A percentile compares a stretch with the other conserved stretches of the same genome.
These are phyloP conservation scores for Neoscytalidium dimidiatum DNA, from an alignment of 2,329 filamentous ascomycete species.

Conservation along the genomic window DNA sequence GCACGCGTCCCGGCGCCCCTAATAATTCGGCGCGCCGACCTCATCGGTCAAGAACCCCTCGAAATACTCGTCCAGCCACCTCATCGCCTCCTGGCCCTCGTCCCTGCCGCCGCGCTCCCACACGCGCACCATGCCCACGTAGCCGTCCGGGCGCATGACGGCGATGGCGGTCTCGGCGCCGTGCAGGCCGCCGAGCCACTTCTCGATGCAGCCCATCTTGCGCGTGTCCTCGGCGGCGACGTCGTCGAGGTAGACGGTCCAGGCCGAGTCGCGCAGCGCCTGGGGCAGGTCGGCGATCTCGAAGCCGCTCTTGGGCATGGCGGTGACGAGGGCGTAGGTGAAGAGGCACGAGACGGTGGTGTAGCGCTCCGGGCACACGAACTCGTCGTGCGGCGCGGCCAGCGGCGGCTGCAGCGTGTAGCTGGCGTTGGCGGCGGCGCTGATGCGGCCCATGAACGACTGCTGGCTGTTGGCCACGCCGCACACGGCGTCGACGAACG, in stretches of 20 bases:
- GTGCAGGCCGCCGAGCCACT: slow-evolving; percentile 66
- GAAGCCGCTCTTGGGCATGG: slow-evolving; percentile 62
- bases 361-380: slow-evolving; percentile 68
- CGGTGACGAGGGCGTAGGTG: slow-evolving; percentile 66
- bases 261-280: slow-evolving; percentile 64
- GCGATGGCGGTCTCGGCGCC: slow-evolving; percentile 63
- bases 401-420: slow-evolving; percentile 62
- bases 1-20: background rate
- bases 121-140: slow-evolving; percentile 64
- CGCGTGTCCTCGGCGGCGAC: slow-evolving; percentile 59
- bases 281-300: slow-evolving; percentile 67
- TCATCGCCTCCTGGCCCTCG: slow-evolving; percentile 36
- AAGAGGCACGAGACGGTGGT: slow-evolving; percentile 67
- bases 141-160: slow-evolving; percentile 73
- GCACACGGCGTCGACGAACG: slow-evolving; percentile 64
- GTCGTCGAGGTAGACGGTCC: slow-evolving; percentile 74
- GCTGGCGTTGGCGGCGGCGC: slow-evolving; percentile 60
- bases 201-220: slow-evolving; percentile 58
- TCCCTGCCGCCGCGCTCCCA: slow-evolving; percentile 37
- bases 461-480: slow-evolving; percentile 52
- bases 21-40: slow-evolving; percentile 6
- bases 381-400: slow-evolving; percentile 63
- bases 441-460: slow-evolving; percentile 62
- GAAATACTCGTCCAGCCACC: slow-evolving; percentile 56
- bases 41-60: slow-evolving; percentile 41